Evolutionary conservation across 1,284 basidiomycete genomes (phyloP), one percentile per base, ranked within the genome.

Genomic region (Mycena sp.): DNA sequence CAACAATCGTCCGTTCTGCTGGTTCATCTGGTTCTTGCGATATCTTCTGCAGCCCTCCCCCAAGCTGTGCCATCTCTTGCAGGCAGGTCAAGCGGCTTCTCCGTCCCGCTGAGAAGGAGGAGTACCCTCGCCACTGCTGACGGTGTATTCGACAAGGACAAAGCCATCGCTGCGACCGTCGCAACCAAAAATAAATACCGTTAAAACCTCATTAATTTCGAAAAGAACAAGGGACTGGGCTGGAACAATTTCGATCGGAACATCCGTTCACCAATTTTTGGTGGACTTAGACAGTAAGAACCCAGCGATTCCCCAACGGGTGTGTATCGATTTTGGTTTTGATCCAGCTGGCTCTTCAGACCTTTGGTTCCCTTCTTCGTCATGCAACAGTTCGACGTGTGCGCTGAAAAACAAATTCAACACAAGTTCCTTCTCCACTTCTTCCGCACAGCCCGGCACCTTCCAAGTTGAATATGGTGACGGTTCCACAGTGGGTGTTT

Each of bases 261-360:
- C 74, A 4, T 78, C 78, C 14, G 26, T 62, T 17, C 38, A 68
- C 26, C 23, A 45, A 2, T 71, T 67, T 52, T 30, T 51, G 71
- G 76, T 80, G 30, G 70, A 72, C 54, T 78, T 80, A 57, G 78
- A 81, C 61, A 81, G 75, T 62, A 69, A 71, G 44, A 59, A 69
- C 28, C 64, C 72, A 49, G 7, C 35, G 54, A 12, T 16, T 45
- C 23, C 29, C 21, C 21, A 43, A 23, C 11, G 21, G 7, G 16
- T 46, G n/a, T n/a, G n/a, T n/a, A n/a, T n/a, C n/a, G 44, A 26
- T 26, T 5, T 2, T 25, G 6, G 26, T 14, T 10, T 6, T 23
- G 23, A 46, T 14, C 10, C n/a, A 43, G 52, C 40, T 32, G 23
- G 28, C 10, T 32, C 65, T 7, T 40, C 66, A 3, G 66, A 67